Evolutionary conservation across 192 early-diverging fungal species (phyloP).

Genomic region (Entrophospora sp.): DNA sequence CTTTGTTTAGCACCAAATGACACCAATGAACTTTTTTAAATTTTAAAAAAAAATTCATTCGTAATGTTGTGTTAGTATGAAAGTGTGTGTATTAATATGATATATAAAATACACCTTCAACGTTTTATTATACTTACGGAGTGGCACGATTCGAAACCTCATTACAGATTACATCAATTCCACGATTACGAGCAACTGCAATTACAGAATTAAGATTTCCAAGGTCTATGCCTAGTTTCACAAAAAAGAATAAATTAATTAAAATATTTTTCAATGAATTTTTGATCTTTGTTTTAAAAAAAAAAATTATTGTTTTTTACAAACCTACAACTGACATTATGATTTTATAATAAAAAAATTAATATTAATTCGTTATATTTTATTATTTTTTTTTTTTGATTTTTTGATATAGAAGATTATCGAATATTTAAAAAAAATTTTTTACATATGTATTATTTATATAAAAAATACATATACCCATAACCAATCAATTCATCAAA

Average conservation of each 20-base stretch:
- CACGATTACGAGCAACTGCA: slow-evolving; percentile 94
- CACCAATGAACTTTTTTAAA: slow-evolving; percentile 60
- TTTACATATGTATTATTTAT: background rate
- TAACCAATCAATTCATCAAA: background rate
- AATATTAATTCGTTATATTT: background rate
- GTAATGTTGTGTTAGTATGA: too few species aligned
- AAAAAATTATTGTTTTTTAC: background rate
- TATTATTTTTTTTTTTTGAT: too few species aligned
- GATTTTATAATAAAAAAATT: background rate
- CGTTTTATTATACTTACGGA: slow-evolving; percentile 76
- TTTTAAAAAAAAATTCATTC: too few species aligned
- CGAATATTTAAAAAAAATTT: background rate
- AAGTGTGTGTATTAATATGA: too few species aligned
- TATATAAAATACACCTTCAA: too few species aligned
- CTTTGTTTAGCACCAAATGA: slow-evolving; percentile 94
- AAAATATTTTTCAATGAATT: background rate
- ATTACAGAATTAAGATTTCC: slow-evolving; percentile 95
- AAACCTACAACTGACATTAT: slow-evolving; percentile 9
- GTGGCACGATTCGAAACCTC: slow-evolving; percentile 96
- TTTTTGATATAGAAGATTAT: background rate
- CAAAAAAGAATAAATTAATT: slow-evolving; percentile 22
- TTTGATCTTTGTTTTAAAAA: background rate
- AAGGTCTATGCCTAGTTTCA: slow-evolving; percentile 96
- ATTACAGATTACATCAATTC: slow-evolving; percentile 95
- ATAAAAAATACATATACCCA: background rate